A percentile compares a stretch with the other conserved stretches of the same genome.
Conservation (phyloP, 768 basidiomycete species). For the Fibroporia radiculosa region DNA sequence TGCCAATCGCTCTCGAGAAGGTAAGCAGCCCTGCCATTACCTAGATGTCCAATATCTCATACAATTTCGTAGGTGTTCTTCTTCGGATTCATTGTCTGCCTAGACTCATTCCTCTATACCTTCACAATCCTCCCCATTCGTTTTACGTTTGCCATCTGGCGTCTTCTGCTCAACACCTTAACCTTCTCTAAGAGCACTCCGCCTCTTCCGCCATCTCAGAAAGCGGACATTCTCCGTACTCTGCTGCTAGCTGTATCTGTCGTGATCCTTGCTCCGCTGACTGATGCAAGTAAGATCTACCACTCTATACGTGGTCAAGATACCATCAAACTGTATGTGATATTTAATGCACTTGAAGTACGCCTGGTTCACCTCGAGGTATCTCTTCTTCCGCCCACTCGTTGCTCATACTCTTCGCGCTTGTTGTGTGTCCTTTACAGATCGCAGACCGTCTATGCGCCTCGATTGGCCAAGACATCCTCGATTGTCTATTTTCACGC, state of each 20-base stretch:
- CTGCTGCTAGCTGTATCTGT: conserved; percentile 71
- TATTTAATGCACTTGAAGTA: conserved; percentile 97
- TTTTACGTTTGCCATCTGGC: conserved; percentile 54
- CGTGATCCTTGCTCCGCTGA: conserved; percentile 67
- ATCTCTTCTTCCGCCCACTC: background rate
- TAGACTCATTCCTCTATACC: conserved; percentile 95
- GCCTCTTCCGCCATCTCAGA: conserved; percentile 77
- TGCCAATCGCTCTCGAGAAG: conserved; percentile 92
- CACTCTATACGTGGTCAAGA: conserved; percentile 97
- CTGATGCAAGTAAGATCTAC: conserved; percentile 96
- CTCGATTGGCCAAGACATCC: conserved; percentile 94
- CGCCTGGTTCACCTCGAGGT: too few relatives aligned
- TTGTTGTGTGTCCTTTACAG: conserved; percentile 31
- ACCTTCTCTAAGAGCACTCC: conserved; percentile 35
- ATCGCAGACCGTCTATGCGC: conserved; percentile 93
- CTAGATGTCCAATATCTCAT: background rate
- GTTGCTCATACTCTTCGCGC: background rate
- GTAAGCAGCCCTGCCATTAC: conserved; percentile 28
- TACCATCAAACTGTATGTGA: conserved; percentile 97
- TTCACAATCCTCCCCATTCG: conserved; percentile 97
- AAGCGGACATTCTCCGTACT: conserved; percentile 84
- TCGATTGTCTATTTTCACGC: conserved; percentile 92
- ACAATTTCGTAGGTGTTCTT: conserved; percentile 61
- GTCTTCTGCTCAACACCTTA: conserved; percentile 44
- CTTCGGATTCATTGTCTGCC: conserved; percentile 88